These are phyloP conservation scores for Epipyxis sp. DNA, from an alignment of 108 stramenopile species.

Conservation along the genomic window DNA sequence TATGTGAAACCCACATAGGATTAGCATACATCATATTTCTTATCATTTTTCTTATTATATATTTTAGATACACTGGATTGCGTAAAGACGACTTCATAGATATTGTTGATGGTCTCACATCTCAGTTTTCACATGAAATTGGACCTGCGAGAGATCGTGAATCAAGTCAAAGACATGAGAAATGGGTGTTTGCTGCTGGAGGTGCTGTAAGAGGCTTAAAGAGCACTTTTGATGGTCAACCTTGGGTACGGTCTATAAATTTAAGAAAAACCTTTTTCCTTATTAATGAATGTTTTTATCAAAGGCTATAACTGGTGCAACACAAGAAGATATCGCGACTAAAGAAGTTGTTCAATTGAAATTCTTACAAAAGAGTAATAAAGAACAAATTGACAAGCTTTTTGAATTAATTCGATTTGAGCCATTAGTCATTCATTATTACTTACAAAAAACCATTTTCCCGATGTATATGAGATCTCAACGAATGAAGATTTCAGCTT, in stretches of 20 bases:
- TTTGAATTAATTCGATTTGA: conserved; percentile 23
- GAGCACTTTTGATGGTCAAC: background rate
- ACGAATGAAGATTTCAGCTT: conserved; percentile 28
- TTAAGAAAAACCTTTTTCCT: background rate
- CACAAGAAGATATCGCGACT: conserved; percentile 6
- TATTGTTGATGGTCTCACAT: background rate
- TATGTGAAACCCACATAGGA: too few species aligned
- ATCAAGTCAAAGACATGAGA: conserved; percentile 12
- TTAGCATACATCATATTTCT: background rate
- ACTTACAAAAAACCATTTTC: conserved; percentile 35
- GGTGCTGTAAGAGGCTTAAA: conserved; percentile 14
- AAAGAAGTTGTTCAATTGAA: conserved; percentile 42
- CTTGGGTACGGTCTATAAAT: background rate
- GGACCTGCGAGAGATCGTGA: conserved; percentile 15
- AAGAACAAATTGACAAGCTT: conserved; percentile 38
- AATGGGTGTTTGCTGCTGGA: conserved; percentile 17
- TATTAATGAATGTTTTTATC: background rate
- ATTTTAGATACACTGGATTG: conserved; percentile 24
- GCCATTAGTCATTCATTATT: conserved; percentile 33
- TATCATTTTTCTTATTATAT: conserved; percentile 12
- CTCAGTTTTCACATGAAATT: conserved; percentile 12
- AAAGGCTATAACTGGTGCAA: background rate
- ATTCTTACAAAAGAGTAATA: conserved; percentile 38
- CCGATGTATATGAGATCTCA: conserved; percentile 37
- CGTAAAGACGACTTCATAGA: conserved; percentile 14